A percentile compares a stretch with the other conserved stretches of the same genome.
Conservation (phyloP, 257 asterid genomes). For the Solanum corneliomulleri region DNA sequence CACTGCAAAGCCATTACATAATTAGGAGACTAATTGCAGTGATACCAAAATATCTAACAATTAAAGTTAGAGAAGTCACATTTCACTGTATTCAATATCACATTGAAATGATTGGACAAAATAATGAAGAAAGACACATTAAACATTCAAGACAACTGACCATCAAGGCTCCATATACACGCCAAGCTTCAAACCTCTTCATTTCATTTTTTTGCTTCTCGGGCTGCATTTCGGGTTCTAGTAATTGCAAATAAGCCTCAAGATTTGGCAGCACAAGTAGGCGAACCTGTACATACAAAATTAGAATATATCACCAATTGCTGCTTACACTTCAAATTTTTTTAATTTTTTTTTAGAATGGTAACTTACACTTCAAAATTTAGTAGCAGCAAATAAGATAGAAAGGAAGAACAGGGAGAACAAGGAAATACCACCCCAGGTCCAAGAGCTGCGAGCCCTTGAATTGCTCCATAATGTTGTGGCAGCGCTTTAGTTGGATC, state of each 20-base stretch:
- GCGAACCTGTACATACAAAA: constrained; percentile 52
- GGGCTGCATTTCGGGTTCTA: constrained; percentile 91
- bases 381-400: neutral
- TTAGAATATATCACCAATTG: neutral
- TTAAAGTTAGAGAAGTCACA: neutral
- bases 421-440: constrained; percentile 61
- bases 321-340: neutral
- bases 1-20: constrained; percentile 24
- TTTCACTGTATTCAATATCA: neutral
- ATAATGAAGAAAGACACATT: neutral
- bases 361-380: neutral
- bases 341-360: too few species aligned
- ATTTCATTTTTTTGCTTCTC: constrained; percentile 85
- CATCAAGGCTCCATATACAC: constrained; percentile 83
- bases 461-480: constrained; percentile 97
- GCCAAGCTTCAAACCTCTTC: constrained; percentile 98
- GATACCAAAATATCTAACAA: neutral
- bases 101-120: neutral
- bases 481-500: constrained; percentile 84
- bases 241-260: constrained; percentile 59
- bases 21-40: neutral
- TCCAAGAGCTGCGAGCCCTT: constrained; percentile 89
- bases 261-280: constrained; percentile 77
- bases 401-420: neutral
- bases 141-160: constrained; percentile 24